phyloP scores from a whole-genome alignment of 345 rosid genomes.

The Pseudoturritis turrita region DNA sequence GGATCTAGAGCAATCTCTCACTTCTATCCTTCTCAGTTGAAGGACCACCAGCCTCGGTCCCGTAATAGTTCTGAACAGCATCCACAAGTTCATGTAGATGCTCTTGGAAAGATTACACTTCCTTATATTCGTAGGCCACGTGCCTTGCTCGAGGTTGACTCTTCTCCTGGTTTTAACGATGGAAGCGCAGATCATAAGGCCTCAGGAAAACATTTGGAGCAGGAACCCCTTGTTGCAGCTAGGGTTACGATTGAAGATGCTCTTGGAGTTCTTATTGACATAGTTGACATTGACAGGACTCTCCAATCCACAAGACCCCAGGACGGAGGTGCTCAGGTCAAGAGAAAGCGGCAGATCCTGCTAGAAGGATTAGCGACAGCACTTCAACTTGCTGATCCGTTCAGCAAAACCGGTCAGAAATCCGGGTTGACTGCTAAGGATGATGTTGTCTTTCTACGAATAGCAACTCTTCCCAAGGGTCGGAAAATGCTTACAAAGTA shows the following conservation, averaged over 20 bases:
- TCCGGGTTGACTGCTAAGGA: slow-evolving; percentile 60
- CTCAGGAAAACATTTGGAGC: slow-evolving; percentile 76
- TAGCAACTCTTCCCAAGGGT: slow-evolving; percentile 87
- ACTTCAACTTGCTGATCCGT: slow-evolving; percentile 91
- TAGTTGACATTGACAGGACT: slow-evolving; percentile 88
- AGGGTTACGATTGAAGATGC: slow-evolving; percentile 89
- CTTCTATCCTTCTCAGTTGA: slow-evolving; percentile 78
- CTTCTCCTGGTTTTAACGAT: slow-evolving; percentile 45
- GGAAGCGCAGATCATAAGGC: slow-evolving; percentile 53
- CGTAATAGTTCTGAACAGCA: slow-evolving; percentile 72
- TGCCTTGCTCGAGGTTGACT: slow-evolving; percentile 75
- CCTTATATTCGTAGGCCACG: slow-evolving; percentile 66
- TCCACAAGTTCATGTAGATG: slow-evolving; percentile 51
- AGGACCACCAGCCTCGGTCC: slow-evolving; percentile 72
- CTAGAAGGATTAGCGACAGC: slow-evolving; percentile 89
- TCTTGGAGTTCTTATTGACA: slow-evolving; percentile 65
- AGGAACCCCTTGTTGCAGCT: slow-evolving; percentile 98
- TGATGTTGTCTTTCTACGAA: slow-evolving; percentile 74
- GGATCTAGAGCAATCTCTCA: slow-evolving; percentile 55
- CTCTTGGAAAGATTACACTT: slow-evolving; percentile 61
- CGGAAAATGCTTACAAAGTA: slow-evolving; percentile 67
- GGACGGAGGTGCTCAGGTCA: slow-evolving; percentile 80
- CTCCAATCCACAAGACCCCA: slow-evolving; percentile 66
- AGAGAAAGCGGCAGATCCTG: slow-evolving; percentile 64
- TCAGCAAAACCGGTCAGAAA: slow-evolving; percentile 56